phyloP scores from a whole-genome alignment of 2,329 filamentous ascomycete genomes.

The Calonectria pseudoturangicola region DNA sequence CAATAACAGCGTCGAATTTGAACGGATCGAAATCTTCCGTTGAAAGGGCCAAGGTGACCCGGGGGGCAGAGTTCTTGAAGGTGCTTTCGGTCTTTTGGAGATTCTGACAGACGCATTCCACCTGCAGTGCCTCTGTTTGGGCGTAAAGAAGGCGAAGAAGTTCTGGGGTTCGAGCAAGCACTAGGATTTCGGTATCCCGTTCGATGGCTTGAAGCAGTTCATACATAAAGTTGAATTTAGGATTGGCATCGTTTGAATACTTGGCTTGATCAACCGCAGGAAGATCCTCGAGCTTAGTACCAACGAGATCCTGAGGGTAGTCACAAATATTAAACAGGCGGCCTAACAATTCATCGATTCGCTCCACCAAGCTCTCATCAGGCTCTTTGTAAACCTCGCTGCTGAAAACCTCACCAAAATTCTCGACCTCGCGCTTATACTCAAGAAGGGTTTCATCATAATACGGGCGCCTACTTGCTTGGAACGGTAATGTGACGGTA shows the following conservation, averaged over 20 bases:
- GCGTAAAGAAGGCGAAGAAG: conserved; percentile 72
- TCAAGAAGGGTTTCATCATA: conserved; percentile 71
- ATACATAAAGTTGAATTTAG: conserved; percentile 76
- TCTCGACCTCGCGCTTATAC: conserved; percentile 65
- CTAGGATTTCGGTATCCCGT: conserved; percentile 68
- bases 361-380: conserved; percentile 62
- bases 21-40: conserved; percentile 61
- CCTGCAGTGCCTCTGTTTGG: conserved; percentile 64
- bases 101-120: conserved; percentile 60
- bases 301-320: conserved; percentile 71
- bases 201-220: conserved; percentile 70
- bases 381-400: conserved; percentile 63
- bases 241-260: conserved; percentile 73
- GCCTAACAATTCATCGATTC: conserved; percentile 71
- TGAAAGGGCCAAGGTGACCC: conserved; percentile 66
- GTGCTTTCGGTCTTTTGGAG: conserved; percentile 51
- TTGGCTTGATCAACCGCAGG: conserved; percentile 67
- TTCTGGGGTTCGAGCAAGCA: conserved; percentile 71
- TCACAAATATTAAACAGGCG: conserved; percentile 74
- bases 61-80: conserved; percentile 60
- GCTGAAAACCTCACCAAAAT: conserved; percentile 67
- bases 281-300: conserved; percentile 63
- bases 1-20: conserved; percentile 71
- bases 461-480: conserved; percentile 69
- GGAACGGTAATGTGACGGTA: conserved; percentile 74